Percentiles rank a stretch among this genome's conserved stretches.
phyloP scores from a whole-genome alignment of 2,329 filamentous ascomycete genomes.

The Colletotrichum sp. region DNA sequence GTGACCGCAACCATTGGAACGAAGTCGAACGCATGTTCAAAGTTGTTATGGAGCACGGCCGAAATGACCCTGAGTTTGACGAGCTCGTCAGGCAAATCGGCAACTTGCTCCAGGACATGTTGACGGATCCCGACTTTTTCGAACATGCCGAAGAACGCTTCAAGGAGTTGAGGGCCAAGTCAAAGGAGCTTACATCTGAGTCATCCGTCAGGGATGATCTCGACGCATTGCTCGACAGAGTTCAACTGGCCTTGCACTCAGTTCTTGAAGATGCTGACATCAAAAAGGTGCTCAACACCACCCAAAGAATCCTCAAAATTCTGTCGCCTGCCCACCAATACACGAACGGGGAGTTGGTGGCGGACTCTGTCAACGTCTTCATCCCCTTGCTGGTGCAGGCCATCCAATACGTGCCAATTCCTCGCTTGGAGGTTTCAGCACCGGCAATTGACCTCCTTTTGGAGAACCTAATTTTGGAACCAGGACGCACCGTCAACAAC shows the following conservation, averaged over 20 bases:
- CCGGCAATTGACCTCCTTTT: conserved; percentile 85
- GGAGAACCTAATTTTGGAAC: conserved; percentile 90
- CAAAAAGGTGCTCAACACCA: conserved; percentile 69
- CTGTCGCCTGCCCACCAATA: conserved; percentile 70
- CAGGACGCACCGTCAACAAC: conserved; percentile 81
- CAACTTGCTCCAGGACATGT: conserved; percentile 76
- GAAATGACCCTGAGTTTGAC: conserved; percentile 84
- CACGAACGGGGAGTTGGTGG: conserved; percentile 73
- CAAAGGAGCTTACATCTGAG: conserved; percentile 68
- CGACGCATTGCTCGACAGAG: conserved; percentile 72
- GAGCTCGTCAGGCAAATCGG: conserved; percentile 75
- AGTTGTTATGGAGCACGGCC: conserved; percentile 73
- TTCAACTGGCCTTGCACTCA: conserved; percentile 70
- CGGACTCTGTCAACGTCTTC: conserved; percentile 81
- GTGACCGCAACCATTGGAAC: conserved; percentile 77
- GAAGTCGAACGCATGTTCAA: conserved; percentile 72
- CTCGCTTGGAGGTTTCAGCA: conserved; percentile 84
- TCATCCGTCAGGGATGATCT: conserved; percentile 76
- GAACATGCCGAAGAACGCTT: conserved; percentile 69
- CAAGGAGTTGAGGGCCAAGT: conserved; percentile 54
- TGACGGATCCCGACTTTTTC: conserved; percentile 87
- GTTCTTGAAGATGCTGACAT: conserved; percentile 77
- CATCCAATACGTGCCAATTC: conserved; percentile 88
- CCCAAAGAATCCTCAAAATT: conserved; percentile 70
- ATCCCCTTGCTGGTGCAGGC: conserved; percentile 77